Evolutionary conservation across 257 asterid genomes (phyloP), one percentile per base, ranked within the genome.

Genomic region (Galeopsis tetrahit): DNA sequence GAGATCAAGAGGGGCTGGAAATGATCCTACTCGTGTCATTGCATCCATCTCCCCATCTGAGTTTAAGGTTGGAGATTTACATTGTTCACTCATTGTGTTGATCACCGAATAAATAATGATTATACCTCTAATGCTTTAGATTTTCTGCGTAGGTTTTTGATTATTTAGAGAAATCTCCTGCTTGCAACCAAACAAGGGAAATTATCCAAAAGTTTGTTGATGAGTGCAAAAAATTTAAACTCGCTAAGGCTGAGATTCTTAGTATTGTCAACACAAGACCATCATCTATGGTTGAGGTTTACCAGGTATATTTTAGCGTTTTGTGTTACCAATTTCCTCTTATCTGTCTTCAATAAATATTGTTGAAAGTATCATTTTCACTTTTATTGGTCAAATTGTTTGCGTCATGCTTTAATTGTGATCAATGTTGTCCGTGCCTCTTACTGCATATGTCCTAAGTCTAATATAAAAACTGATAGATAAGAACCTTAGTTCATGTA

Each of bases 1-100:
- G 75, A 78, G 89, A 81, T 86, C 95, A 2, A 80, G 95, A 85
- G 98, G 94, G 3, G 96, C 96, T 66, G 95, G 91, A 42, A 89
- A 73, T 68, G 96, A 91, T 77, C 87, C 87, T 59, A 81, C 96
- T 2, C 88, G 95, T 14, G 81, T 81, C 70, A 80, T 88, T 64
- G 86, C 88, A 53, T 71, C 93, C 1, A 78, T 93, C 2, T 74
- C 87, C 0, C 85, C 83, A 36, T 86, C 90, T 40, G 97, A 94
- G 80, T 89, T 84, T 84, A 89, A 91, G 96, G 98, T 91, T 49
- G 11, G 64, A 44, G 43, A 59, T 63, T 78, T 66, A 36, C 31
- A 2, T 53, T 44, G 56, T 38, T 14, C n/a, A 49, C 63, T 52
- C 14, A 35, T 3, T 5, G 36, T 51, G 33, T 33, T 58, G 34